phyloP scores from a whole-genome alignment of 176 grass and related monocot genomes.

The Melocanna baccifera region DNA sequence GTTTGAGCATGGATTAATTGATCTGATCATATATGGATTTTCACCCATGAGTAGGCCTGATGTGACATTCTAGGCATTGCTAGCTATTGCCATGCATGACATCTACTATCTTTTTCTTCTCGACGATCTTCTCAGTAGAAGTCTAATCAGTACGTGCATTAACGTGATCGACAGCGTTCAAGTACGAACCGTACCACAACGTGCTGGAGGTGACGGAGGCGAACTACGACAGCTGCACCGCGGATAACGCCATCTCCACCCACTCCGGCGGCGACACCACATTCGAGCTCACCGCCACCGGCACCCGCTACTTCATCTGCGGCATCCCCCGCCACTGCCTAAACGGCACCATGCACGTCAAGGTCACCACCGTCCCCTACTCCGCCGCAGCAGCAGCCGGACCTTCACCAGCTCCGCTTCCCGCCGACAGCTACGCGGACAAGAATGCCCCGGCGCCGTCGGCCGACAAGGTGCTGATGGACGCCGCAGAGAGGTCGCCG shows the following conservation, averaged over 20 bases:
- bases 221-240: slow-evolving; percentile 48
- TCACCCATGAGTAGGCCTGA: neutral
- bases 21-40: neutral
- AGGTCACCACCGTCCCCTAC: slow-evolving; percentile 42
- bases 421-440: slow-evolving; percentile 21
- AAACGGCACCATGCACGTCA: slow-evolving; percentile 67
- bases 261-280: slow-evolving; percentile 48
- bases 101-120: neutral
- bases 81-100: neutral
- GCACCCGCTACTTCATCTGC: slow-evolving; percentile 84
- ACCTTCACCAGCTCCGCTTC: neutral
- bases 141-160: neutral
- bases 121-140: neutral
- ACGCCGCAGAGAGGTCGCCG: neutral
- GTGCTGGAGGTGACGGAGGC: slow-evolving; percentile 56
- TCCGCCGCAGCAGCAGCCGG: neutral
- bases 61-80: neutral
- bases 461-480: neutral
- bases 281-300: slow-evolving; percentile 41
- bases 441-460: neutral
- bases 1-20: neutral
- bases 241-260: slow-evolving; percentile 12
- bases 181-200: slow-evolving; percentile 57
- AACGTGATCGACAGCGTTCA: slow-evolving; percentile 39
- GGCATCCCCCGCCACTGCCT: slow-evolving; percentile 60